phyloP scores from a whole-genome alignment of 179 eudicot genomes.

The Silene noctiflora region DNA sequence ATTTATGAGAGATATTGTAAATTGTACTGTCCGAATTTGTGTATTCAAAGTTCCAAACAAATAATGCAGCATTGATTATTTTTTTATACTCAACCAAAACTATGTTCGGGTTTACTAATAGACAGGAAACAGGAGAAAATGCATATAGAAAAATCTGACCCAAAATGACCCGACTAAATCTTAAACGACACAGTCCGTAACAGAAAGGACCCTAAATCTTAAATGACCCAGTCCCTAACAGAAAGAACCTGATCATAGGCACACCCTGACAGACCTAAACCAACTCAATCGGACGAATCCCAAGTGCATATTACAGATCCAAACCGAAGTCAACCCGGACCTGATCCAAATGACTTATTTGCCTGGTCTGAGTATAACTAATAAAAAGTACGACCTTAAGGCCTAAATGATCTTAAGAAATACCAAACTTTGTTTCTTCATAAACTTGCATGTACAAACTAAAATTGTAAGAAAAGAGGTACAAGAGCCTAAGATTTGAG shows the following conservation, averaged over 20 bases:
- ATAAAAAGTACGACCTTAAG: not conserved
- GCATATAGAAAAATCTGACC: not conserved
- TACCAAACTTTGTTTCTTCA: not conserved
- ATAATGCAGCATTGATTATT: conserved; percentile 20
- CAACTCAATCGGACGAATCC: not conserved
- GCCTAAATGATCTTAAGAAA: not conserved
- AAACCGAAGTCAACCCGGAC: not conserved
- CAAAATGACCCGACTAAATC: not conserved
- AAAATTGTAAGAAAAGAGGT: not conserved
- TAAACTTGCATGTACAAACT: not conserved
- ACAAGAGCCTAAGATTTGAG: not conserved
- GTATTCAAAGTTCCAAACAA: not conserved
- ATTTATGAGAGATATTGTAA: conserved; percentile 13
- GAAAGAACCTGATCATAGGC: not conserved
- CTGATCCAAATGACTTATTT: not conserved
- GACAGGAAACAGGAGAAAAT: not conserved
- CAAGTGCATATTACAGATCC: not conserved
- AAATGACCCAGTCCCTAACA: not conserved
- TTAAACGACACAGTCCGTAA: not conserved
- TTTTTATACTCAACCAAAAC: not conserved
- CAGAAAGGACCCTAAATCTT: not conserved
- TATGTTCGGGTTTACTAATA: not conserved
- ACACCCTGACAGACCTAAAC: not conserved
- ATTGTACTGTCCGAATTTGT: conserved; percentile 1
- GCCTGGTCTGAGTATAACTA: not conserved